Conservation (phyloP, 2,329 filamentous ascomycete genomes). For the Macrophomina phaseolina region DNA sequence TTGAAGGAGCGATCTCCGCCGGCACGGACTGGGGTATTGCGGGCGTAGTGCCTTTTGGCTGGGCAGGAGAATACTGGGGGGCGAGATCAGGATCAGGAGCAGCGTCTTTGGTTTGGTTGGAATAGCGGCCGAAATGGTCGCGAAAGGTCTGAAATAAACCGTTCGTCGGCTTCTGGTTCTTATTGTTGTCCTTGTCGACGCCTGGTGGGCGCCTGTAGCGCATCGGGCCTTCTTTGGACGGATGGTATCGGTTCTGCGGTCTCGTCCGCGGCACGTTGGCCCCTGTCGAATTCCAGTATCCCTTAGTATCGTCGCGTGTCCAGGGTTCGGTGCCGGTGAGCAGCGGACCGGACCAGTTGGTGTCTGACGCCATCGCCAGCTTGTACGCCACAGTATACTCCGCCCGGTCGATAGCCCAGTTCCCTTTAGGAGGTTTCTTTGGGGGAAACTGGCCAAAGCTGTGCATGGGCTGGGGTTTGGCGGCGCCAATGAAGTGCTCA, state of each 20-base stretch:
- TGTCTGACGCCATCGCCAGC: background rate
- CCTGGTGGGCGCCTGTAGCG: background rate
- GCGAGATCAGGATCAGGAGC: no score
- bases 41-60: no score
- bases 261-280: background rate
- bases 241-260: background rate
- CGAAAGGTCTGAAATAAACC: no score
- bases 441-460: background rate
- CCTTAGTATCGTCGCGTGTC: conserved; percentile 3
- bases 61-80: no score
- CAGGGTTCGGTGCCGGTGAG: conserved; percentile 9
- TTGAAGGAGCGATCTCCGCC: no score
- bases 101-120: no score
- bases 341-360: no score
- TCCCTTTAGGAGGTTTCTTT: background rate
- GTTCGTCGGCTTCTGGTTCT: no score
- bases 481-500: background rate
- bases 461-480: background rate
- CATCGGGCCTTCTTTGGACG: background rate
- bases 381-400: conserved; percentile 8
- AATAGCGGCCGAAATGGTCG: no score
- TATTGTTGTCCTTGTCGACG: background rate
- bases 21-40: no score
- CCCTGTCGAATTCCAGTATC: background rate
- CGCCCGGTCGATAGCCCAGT: background rate